Base-by-base conservation (phyloP, 2,329 filamentous ascomycete genomes). In the Fonsecaea pedrosoi region DNA sequence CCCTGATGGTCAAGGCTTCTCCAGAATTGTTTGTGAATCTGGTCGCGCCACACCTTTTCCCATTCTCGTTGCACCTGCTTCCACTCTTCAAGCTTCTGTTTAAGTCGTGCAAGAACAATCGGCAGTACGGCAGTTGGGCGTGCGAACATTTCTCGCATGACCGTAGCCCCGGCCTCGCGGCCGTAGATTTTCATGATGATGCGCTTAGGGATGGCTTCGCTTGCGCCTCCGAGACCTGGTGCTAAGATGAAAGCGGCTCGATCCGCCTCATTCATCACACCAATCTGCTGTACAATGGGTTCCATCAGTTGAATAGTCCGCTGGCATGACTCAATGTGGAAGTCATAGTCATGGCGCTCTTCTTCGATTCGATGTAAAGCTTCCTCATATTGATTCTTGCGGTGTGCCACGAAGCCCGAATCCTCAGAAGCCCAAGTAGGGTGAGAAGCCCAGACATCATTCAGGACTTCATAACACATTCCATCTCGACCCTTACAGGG, bases 361-460 rank as follows among this genome's bases (percentile, higher is more conserved):
- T 99, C 95, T 79, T 99, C 95, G 68, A 99, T 97, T 21, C 95
- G 87, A 76, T 99, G 95, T 8, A 99, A 87, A 37, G 91, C 91
- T 78, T 99, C 95, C 78, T 99, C 95, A 71, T 91, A 96, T 62
- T 90, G 88, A 74, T 99, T 99, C 85, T 99, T 99, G 69, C 94
- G 89, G 80, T 99, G 95, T 12, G 95, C 95, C 67, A 99, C 94
- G 74, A 99, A 99, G 0, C 95, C 95, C 54, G 92, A 96, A 76
- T 99, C 95, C 78, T 99, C 95, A 0, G 94, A 98, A 1, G 94
- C 95, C 95, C 95, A 99, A 0, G 95, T 99, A 3, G 95, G 95
- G 80, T 99, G 95, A 32, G 94, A 98, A 1, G 95, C 95, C 95
- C 95, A 99, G 72, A 97, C 92, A 73, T 99, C 95, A 72, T 99